These are phyloP conservation scores for Spergularia bocconei DNA, from an alignment of 148 eudicot species.

Conservation along the genomic window DNA sequence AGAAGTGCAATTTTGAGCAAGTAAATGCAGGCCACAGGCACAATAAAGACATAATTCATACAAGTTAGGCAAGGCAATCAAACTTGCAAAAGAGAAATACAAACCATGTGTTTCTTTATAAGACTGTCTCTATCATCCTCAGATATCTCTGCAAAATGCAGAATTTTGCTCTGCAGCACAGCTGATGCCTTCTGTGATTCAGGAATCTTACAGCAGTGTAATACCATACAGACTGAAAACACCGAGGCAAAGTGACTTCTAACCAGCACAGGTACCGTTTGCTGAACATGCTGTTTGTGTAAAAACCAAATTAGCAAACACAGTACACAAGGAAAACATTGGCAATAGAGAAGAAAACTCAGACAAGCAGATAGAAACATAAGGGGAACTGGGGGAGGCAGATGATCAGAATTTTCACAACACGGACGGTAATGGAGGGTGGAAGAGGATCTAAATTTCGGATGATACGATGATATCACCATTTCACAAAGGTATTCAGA, in stretches of 20 bases:
- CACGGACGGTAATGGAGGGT: background rate
- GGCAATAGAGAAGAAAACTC: slow-evolving; percentile 3
- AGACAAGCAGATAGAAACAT: background rate
- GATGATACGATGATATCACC: background rate
- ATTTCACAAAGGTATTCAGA: background rate
- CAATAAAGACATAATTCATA: background rate
- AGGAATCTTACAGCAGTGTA: slow-evolving; percentile 74
- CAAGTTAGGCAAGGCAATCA: background rate
- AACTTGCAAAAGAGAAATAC: slow-evolving; percentile 17
- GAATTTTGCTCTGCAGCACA: slow-evolving; percentile 64
- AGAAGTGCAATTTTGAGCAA: background rate
- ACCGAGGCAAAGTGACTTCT: slow-evolving; percentile 70
- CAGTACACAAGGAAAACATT: background rate
- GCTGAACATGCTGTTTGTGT: slow-evolving; percentile 58
- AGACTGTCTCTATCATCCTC: slow-evolving; percentile 86
- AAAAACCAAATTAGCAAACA: slow-evolving; percentile 13
- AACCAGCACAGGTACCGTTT: slow-evolving; percentile 51
- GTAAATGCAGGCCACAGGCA: background rate
- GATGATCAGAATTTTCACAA: background rate
- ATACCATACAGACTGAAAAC: slow-evolving; percentile 85
- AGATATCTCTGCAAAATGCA: slow-evolving; percentile 64
- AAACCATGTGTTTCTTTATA: slow-evolving; percentile 84
- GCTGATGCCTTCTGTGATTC: slow-evolving; percentile 66
- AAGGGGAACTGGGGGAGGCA: background rate
- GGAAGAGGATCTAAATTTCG: background rate